Evolutionary conservation across 2,329 filamentous ascomycete genomes (phyloP), one percentile per base, ranked within the genome.

Genomic region (Colletotrichum siamense): DNA sequence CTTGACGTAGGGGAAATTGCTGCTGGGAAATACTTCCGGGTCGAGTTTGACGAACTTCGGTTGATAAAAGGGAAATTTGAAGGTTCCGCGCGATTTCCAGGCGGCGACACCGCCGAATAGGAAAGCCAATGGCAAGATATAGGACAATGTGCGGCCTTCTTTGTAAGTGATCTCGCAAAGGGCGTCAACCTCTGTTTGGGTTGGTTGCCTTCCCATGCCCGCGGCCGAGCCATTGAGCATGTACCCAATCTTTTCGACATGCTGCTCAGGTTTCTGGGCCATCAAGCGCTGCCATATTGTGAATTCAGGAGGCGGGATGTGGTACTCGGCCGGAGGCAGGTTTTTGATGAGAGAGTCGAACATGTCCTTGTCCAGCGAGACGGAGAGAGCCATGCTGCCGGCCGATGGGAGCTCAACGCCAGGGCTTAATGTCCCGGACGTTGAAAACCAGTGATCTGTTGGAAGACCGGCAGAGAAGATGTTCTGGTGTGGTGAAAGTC

Each of bases 31-130:
- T 15, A 73, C 68, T 34, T 69, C 34, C 10, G 84, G 83, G 69
- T 84, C 79, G 49, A 85, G 83, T 32, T 63, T 79, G 24, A 73
- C 65, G 49, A 80, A 78, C 61, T 84, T 82, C 4, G 86, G 85
- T 49, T 79, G 82, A 79, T 82, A 85, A 55, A 88, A 82, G 18
- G 87, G 86, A 77, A 89, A 88, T 8, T 81, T 82, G 78, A 84
- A 87, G 5, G 79, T 83, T 24, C 78, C 78, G 55, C 84, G 82
- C 6, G 81, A 81, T 12, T 78, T 74, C 39, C 80, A 83, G 2
- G 84, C 74, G 66, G 83, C 34, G 61, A 74, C 78, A 4, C 68
- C 73, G 8, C 84, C 81, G 2, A 82, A 16, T 22, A 73, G 79
- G 0, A 79, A 3, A 2, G 80, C 75, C 26, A 82, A 76, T 22